Percentiles rank a stretch among this genome's conserved stretches.
phyloP scores from a whole-genome alignment of 208 protist genomes.

The Angomonas ambiguus region DNA sequence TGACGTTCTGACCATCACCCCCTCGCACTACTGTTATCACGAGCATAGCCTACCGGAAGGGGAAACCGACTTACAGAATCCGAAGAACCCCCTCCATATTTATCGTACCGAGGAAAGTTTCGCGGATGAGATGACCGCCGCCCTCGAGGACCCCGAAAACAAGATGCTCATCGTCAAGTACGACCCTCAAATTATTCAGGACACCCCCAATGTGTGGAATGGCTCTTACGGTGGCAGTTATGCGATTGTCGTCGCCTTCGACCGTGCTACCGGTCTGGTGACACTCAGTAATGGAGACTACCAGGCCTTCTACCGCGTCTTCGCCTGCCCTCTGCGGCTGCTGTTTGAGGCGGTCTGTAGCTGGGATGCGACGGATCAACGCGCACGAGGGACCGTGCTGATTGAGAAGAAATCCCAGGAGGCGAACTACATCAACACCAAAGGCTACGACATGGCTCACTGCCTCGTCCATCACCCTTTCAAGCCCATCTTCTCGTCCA shows the following conservation, averaged over 20 bases:
- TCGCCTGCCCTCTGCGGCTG: constrained; percentile 51
- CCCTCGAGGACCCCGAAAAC: constrained; percentile 31
- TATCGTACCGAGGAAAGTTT: constrained; percentile 47
- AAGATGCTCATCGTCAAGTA: constrained; percentile 79
- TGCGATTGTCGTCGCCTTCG: constrained; percentile 76
- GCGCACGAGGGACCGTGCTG: constrained; percentile 67
- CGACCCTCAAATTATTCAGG: constrained; percentile 42
- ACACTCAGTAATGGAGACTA: constrained; percentile 62
- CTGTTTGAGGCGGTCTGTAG: constrained; percentile 59
- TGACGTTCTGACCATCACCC: constrained; percentile 48
- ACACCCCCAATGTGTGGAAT: constrained; percentile 65
- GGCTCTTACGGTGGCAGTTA: constrained; percentile 64
- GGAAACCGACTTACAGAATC: constrained; percentile 11
- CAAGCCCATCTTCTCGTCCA: constrained; percentile 76
- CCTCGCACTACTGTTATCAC: constrained; percentile 66
- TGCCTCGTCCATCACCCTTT: constrained; percentile 86
- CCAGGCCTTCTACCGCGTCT: constrained; percentile 69
- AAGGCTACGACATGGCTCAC: constrained; percentile 80
- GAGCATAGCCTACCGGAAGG: constrained; percentile 26
- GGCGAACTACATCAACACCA: constrained; percentile 55
- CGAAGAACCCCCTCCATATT: constrained; percentile 22
- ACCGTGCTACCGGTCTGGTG: constrained; percentile 48
- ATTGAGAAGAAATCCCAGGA: constrained; percentile 46
- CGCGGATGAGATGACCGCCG: constrained; percentile 38
- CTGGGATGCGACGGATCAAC: constrained; percentile 47